Base-by-base conservation (phyloP, 768 basidiomycete genomes). In the Psilocybe cyanescens region DNA sequence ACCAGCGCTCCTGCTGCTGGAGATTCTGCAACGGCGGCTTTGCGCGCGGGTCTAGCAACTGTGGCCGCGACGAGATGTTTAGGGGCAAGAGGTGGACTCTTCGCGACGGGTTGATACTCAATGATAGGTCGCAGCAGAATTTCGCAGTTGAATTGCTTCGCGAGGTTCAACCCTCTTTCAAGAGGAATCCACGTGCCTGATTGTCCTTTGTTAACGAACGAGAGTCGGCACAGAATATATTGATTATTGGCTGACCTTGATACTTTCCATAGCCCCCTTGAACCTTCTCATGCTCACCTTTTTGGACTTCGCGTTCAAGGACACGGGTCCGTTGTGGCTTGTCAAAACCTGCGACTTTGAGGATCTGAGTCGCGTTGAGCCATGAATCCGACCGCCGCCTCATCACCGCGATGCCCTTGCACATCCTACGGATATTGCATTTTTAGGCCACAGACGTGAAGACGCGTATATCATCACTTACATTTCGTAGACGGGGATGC, bases 221-320 rank as follows among this genome's bases (percentile, higher is more conserved):
- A 57, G 68, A 57, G 53, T 58, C 47, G 29, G 41, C 35, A 30
- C 19, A 60, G 48, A 57, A 59, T 44, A 44, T 12, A 44, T 5
- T 5, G 41, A 44, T 44, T 44, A 5, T 44, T 11, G 11, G 47
- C 54, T 69, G 84, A 96, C 97, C 97, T 83, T 99, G 97, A 73
- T 99, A 99, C 77, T 99, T 99, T 67, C 97, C 97, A 75, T 99
- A 99, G 2, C 97, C 97, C 24, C 97, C 97, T 75, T 99, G 97
- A 0, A 99, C 96, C 74, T 99, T 99, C 77, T 99, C 97, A 75
- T 99, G 97, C 68, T 95, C 93, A 29, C 96, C 97, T 73, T 99
- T 99, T 74, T 99, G 97, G 6, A 99, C 90, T 77, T 99, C 97
- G 66, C 97, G 87, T 76, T 99, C 97, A 47, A 99, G 84, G 14